A percentile compares a stretch with the other conserved stretches of the same genome.
phyloP scores from a whole-genome alignment of 441 rosid species.

The Bruguiera hainesii region DNA sequence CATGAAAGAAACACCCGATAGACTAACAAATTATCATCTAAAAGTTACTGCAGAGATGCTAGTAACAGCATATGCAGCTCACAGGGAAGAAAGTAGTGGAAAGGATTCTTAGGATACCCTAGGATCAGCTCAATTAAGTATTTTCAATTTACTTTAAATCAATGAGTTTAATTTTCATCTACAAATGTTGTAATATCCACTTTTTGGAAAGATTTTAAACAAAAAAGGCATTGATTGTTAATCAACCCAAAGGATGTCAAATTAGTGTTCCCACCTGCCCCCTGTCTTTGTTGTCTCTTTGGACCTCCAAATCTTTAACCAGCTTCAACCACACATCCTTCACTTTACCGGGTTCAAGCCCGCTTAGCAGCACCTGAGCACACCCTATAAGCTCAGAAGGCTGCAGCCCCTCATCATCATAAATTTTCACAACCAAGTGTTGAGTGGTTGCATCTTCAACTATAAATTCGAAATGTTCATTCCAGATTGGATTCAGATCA shows the following conservation, averaged over 20 bases:
- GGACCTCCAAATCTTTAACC: constrained; percentile 84
- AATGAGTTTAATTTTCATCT: too few species aligned
- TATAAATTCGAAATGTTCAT: constrained; percentile 81
- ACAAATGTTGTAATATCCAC: too few species aligned
- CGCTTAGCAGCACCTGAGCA: constrained; percentile 60
- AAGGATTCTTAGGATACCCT: too few species aligned
- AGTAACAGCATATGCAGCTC: too few species aligned
- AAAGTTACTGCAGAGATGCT: too few species aligned
- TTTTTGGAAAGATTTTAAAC: background rate
- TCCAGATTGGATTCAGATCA: constrained; percentile 89
- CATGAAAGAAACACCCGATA: too few species aligned
- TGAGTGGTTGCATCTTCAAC: constrained; percentile 87
- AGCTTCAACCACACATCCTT: constrained; percentile 83
- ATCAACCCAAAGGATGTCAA: background rate
- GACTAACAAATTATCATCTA: too few species aligned
- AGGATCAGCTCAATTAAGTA: too few species aligned
- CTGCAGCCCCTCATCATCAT: constrained; percentile 86
- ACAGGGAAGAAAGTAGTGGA: too few species aligned
- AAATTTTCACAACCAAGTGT: constrained; percentile 68
- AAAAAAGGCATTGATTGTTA: background rate
- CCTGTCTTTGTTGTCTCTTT: constrained; percentile 83
- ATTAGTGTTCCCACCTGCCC: constrained; percentile 57
- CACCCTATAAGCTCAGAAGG: constrained; percentile 79
- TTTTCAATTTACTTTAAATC: too few species aligned
- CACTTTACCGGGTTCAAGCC: constrained; percentile 86